Percentiles rank a stretch among this genome's conserved stretches.
phyloP scores from a whole-genome alignment of 2,329 filamentous ascomycete genomes.

The Botryotinia convoluta region DNA sequence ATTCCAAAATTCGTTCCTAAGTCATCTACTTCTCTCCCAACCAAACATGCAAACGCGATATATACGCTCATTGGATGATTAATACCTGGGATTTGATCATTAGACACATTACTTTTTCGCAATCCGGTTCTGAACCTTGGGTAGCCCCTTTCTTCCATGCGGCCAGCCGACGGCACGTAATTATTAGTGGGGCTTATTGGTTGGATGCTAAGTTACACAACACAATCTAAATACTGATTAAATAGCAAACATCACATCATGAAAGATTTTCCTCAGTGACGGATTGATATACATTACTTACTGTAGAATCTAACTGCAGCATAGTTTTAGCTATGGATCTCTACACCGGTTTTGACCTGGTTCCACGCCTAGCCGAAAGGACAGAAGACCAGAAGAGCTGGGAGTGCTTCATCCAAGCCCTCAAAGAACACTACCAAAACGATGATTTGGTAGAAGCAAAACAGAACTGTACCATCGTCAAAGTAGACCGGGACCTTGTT shows the following conservation, averaged over 20 bases:
- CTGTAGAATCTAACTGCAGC: not conserved
- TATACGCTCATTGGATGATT: not conserved
- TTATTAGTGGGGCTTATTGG: not conserved
- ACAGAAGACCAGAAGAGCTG: constrained; percentile 32
- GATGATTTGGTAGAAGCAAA: not conserved
- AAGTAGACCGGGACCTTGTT: constrained; percentile 31
- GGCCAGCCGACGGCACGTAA: not conserved
- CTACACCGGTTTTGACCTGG: constrained; percentile 36
- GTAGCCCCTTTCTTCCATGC: not conserved
- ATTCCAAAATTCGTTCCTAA: not conserved
- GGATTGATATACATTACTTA: too few relatives aligned
- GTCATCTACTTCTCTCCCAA: not conserved
- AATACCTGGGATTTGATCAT: too few relatives aligned
- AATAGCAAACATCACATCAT: not conserved
- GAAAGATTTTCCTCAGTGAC: not conserved
- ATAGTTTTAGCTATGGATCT: constrained; percentile 28
- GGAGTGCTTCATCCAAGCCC: constrained; percentile 30
- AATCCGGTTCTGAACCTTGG: not conserved
- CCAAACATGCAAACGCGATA: not conserved
- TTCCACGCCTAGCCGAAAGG: constrained; percentile 32
- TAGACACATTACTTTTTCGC: not conserved
- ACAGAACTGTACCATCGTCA: constrained; percentile 35
- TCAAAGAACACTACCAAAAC: constrained; percentile 8
- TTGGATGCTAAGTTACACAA: not conserved
- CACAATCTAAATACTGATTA: not conserved